Evolutionary conservation across 2,329 filamentous ascomycete genomes (phyloP).

Genomic region (Aspergillus eucalypticola): DNA sequence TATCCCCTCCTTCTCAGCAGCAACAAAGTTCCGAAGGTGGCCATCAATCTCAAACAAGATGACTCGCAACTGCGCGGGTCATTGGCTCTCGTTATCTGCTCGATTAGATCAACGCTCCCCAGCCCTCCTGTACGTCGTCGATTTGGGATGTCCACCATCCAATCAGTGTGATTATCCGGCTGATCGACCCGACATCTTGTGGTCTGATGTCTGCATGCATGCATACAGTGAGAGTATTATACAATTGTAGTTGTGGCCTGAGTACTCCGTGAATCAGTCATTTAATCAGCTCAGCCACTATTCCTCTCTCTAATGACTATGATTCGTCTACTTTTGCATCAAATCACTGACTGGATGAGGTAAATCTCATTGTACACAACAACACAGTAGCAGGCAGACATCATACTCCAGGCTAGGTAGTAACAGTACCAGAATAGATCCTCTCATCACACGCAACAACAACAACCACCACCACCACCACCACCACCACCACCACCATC

Average conservation of each 20-base stretch:
- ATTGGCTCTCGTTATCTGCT: slow-evolving; percentile 4
- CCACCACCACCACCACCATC: too few relatives aligned
- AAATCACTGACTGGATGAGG: neutral
- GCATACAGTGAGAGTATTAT: neutral
- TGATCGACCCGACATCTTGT: slow-evolving; percentile 9
- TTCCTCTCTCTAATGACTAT: neutral
- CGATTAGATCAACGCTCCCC: neutral
- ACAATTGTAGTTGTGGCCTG: neutral
- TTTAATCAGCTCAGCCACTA: neutral
- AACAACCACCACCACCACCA: too few relatives aligned
- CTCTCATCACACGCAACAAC: too few relatives aligned
- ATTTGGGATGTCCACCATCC: neutral
- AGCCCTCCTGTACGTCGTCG: neutral
- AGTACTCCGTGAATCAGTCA: neutral
- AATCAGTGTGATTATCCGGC: slow-evolving; percentile 1
- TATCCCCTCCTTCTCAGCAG: slow-evolving; percentile 7
- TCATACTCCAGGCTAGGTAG: too few relatives aligned
- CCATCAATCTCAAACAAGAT: slow-evolving; percentile 4
- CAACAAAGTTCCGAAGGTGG: slow-evolving; percentile 14
- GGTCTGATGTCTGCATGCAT: neutral
- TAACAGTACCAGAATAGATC: too few relatives aligned
- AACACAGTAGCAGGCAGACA: too few relatives aligned
- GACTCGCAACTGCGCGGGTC: slow-evolving; percentile 5
- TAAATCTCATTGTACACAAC: too few relatives aligned
- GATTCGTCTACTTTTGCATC: neutral